phyloP scores from a whole-genome alignment of 371 early-diverging fungal species.

The Mortierella sp. region DNA sequence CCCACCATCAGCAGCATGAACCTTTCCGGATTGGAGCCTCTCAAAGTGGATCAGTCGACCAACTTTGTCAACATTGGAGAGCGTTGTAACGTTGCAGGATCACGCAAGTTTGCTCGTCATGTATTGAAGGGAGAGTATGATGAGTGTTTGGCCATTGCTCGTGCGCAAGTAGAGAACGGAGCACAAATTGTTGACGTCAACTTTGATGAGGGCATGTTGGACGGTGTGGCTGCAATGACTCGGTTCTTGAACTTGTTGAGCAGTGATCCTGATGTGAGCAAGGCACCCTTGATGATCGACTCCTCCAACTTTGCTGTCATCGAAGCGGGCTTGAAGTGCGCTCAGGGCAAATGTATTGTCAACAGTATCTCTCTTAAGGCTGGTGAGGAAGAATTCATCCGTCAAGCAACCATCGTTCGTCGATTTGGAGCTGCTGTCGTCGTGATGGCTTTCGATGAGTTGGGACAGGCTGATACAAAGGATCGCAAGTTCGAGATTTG shows the following conservation, averaged over 20 bases:
- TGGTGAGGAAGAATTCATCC: constrained; percentile 91
- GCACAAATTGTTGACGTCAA: constrained; percentile 95
- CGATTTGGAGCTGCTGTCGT: constrained; percentile 96
- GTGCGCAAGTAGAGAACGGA: constrained; percentile 93
- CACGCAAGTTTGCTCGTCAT: constrained; percentile 91
- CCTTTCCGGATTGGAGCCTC: constrained; percentile 88
- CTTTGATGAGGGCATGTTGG: constrained; percentile 95
- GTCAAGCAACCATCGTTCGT: constrained; percentile 86
- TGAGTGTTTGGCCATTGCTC: constrained; percentile 92
- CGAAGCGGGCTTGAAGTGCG: constrained; percentile 92
- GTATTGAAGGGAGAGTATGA: constrained; percentile 91
- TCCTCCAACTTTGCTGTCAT: constrained; percentile 97
- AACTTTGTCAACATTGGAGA: constrained; percentile 96
- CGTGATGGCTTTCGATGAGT: constrained; percentile 97
- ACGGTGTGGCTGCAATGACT: constrained; percentile 92
- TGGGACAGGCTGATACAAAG: constrained; percentile 88
- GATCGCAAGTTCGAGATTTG: constrained; percentile 91
- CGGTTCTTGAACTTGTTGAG: constrained; percentile 90
- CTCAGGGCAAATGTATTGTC: constrained; percentile 96
- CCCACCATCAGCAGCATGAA: constrained; percentile 69
- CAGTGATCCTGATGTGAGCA: constrained; percentile 95
- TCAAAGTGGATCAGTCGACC: constrained; percentile 78
- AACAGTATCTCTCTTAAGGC: constrained; percentile 96
- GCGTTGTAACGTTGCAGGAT: constrained; percentile 96
- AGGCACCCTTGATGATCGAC: constrained; percentile 92